Evolutionary conservation across 148 eudicot species (phyloP).

Genomic region (Rhododendron simsii): DNA sequence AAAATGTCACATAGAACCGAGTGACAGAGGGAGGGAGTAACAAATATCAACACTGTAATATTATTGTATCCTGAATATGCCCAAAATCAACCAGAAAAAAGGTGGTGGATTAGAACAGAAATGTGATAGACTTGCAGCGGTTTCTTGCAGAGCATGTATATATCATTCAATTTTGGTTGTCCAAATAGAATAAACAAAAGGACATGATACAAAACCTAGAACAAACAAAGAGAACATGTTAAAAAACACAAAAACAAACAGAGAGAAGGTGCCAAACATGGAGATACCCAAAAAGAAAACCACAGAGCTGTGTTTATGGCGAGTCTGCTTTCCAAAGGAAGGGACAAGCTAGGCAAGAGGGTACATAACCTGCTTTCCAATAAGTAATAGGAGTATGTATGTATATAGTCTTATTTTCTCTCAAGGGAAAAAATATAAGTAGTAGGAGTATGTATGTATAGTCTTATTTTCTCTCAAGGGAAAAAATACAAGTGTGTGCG

Average conservation of each 20-base stretch:
- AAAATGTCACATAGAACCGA: not conserved
- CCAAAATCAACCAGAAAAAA: not conserved
- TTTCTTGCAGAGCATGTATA: not conserved
- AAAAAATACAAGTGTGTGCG: no score
- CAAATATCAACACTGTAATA: no score
- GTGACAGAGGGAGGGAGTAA: no score
- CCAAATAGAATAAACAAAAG: not conserved
- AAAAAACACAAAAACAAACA: not conserved
- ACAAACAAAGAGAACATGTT: constrained; percentile 7
- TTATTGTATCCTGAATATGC: not conserved
- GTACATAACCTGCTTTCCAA: not conserved
- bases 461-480: no score
- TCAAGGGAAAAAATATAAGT: no score
- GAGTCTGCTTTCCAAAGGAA: constrained; percentile 6
- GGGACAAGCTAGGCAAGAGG: not conserved
- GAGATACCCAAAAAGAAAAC: not conserved
- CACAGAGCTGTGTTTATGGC: not conserved
- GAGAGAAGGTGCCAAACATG: constrained; percentile 10
- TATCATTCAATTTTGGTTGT: not conserved
- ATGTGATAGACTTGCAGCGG: not conserved
- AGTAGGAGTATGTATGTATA: no score
- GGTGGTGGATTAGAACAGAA: not conserved
- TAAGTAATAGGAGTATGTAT: no score
- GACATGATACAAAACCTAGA: not conserved
- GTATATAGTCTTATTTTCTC: no score